Conservation (phyloP, 345 rosid species). For the Boechera retrofracta region DNA sequence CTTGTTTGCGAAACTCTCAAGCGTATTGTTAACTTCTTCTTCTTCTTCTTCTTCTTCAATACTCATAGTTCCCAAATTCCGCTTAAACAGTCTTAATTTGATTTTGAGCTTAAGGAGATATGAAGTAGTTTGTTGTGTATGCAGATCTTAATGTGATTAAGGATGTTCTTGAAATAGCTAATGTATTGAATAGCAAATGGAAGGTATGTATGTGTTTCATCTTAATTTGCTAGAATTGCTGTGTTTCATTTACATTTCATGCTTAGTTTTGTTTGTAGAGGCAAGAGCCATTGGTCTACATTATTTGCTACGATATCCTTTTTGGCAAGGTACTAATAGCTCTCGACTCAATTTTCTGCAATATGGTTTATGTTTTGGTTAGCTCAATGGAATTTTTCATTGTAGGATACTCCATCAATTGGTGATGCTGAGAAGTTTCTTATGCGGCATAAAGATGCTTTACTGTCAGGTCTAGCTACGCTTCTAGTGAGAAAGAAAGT, state of each 20-base stretch:
- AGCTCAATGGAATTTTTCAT: constrained; percentile 29
- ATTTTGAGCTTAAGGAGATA: neutral
- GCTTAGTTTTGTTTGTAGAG: constrained; percentile 54
- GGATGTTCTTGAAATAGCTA: constrained; percentile 67
- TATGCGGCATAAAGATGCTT: constrained; percentile 53
- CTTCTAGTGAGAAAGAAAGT: constrained; percentile 70
- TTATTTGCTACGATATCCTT: constrained; percentile 72
- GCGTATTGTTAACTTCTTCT: constrained; percentile 48
- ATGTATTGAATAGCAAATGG: constrained; percentile 69
- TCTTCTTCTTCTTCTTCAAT: neutral
- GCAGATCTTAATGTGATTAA: constrained; percentile 76
- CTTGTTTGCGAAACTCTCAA: constrained; percentile 95
- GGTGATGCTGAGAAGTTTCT: constrained; percentile 91
- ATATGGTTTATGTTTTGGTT: constrained; percentile 15
- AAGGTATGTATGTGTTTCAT: constrained; percentile 55
- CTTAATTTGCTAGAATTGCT: neutral
- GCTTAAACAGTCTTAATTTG: neutral
- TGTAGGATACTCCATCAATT: constrained; percentile 57
- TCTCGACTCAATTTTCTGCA: neutral
- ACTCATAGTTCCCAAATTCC: neutral
- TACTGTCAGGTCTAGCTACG: constrained; percentile 63
- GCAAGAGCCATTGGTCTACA: constrained; percentile 72
- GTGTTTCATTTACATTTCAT: constrained; percentile 12
- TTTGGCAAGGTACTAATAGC: constrained; percentile 68
- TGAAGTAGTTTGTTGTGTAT: constrained; percentile 10